Evolutionary conservation across 306 rosid genomes (phyloP).

Genomic region (Rosa rugosa): DNA sequence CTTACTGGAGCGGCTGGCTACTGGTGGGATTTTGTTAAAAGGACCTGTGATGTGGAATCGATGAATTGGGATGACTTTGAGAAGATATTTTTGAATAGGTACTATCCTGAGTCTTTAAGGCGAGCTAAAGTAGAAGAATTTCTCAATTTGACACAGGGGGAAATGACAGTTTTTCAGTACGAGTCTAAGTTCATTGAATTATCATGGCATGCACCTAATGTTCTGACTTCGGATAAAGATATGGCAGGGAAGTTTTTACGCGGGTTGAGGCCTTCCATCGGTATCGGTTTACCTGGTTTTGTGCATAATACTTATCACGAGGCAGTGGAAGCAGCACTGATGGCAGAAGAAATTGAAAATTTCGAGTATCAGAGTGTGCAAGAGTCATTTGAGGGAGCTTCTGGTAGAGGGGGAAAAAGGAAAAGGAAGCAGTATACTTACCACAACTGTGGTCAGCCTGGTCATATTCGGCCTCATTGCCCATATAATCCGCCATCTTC

Average conservation of each 20-base stretch:
- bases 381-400: not conserved
- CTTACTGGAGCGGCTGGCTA: slow-evolving; percentile 7
- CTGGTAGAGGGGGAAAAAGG: not conserved
- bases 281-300: not conserved
- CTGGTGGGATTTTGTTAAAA: not conserved
- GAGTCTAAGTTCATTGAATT: not conserved
- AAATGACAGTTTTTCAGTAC: not conserved
- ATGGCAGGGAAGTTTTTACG: not conserved
- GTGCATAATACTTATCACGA: not conserved
- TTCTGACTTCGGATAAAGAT: not conserved
- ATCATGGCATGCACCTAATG: slow-evolving; percentile 1
- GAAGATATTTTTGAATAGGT: not conserved
- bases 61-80: not conserved
- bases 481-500: not conserved
- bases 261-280: not conserved
- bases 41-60: not conserved
- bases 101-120: not conserved
- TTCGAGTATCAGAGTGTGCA: not conserved
- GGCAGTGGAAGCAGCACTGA: not conserved
- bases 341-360: not conserved
- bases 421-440: not conserved
- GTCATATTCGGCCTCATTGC: not conserved
- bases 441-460: slow-evolving; percentile 8
- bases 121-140: not conserved
- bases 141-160: not conserved